Percentiles rank a stretch among this genome's conserved stretches.
Conservation (phyloP, 441 rosid species). For the Populus hybrid region DNA sequence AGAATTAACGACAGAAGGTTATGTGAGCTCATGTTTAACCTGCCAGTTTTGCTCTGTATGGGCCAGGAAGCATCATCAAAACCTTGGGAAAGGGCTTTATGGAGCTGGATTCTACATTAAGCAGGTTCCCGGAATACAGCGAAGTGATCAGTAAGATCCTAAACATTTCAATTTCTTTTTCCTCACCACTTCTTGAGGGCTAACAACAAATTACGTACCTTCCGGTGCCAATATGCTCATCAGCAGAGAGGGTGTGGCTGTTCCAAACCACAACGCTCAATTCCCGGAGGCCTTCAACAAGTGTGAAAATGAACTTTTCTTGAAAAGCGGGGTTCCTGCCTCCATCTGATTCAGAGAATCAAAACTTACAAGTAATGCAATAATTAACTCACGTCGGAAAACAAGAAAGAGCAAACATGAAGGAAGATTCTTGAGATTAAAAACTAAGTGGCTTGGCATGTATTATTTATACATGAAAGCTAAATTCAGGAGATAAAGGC, state of each 20-base stretch:
- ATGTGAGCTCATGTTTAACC: slow-evolving; percentile 20
- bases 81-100: slow-evolving; percentile 51
- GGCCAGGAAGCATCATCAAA: slow-evolving; percentile 48
- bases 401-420: neutral
- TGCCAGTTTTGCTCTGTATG: slow-evolving; percentile 35
- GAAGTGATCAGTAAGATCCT: neutral
- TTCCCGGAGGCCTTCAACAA: slow-evolving; percentile 50
- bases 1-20: neutral
- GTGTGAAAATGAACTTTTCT: slow-evolving; percentile 44
- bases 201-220: slow-evolving; percentile 22
- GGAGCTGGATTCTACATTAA: slow-evolving; percentile 38
- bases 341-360: slow-evolving; percentile 29
- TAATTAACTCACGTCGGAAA: neutral
- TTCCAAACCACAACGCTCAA: slow-evolving; percentile 47
- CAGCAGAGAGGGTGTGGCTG: slow-evolving; percentile 36
- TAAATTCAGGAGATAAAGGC: neutral
- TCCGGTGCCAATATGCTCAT: slow-evolving; percentile 52
- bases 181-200: neutral
- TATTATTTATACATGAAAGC: neutral
- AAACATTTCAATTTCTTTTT: too few species aligned
- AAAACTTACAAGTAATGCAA: neutral
- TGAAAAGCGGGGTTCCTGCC: slow-evolving; percentile 53
- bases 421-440: neutral
- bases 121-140: too few species aligned
- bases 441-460: neutral